Evolutionary conservation across 2,329 filamentous ascomycete genomes (phyloP).

Genomic region (Pseudogymnoascus sp.): DNA sequence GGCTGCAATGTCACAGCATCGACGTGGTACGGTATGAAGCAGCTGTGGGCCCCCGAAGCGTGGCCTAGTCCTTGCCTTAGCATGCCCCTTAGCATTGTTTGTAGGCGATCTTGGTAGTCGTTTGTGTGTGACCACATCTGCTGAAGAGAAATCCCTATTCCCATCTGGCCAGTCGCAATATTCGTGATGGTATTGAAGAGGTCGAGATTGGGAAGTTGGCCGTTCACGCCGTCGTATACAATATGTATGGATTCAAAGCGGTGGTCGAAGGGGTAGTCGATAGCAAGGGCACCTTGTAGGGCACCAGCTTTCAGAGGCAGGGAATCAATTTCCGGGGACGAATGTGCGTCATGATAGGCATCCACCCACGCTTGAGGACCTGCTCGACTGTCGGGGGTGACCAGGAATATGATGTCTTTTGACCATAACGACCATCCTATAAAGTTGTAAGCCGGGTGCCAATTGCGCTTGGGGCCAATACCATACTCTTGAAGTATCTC

Average conservation of each 20-base stretch:
- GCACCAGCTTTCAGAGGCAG: constrained; percentile 87
- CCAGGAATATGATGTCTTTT: constrained; percentile 91
- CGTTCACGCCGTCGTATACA: constrained; percentile 91
- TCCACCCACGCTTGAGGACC: constrained; percentile 96
- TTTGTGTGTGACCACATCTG: constrained; percentile 73
- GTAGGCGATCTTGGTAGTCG: constrained; percentile 70
- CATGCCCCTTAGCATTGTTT: constrained; percentile 89
- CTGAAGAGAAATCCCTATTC: constrained; percentile 74
- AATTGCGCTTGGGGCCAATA: not conserved
- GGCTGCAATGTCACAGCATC: constrained; percentile 92
- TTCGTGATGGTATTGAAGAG: constrained; percentile 88
- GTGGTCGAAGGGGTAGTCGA: constrained; percentile 82
- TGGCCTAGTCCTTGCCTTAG: constrained; percentile 82
- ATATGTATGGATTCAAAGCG: constrained; percentile 84
- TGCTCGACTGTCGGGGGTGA: constrained; percentile 80
- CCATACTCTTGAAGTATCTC: constrained; percentile 80
- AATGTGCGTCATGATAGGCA: constrained; percentile 88
- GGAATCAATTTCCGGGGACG: constrained; percentile 59
- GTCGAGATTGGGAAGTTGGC: constrained; percentile 90
- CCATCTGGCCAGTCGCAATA: constrained; percentile 87
- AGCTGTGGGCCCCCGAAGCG: constrained; percentile 83
- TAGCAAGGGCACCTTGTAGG: constrained; percentile 83
- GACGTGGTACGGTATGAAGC: constrained; percentile 95
- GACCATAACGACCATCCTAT: constrained; percentile 93
- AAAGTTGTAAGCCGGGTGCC: constrained; percentile 10